These are phyloP conservation scores for Suillus luteus DNA, from an alignment of 768 basidiomycete genomes.

Conservation along the genomic window DNA sequence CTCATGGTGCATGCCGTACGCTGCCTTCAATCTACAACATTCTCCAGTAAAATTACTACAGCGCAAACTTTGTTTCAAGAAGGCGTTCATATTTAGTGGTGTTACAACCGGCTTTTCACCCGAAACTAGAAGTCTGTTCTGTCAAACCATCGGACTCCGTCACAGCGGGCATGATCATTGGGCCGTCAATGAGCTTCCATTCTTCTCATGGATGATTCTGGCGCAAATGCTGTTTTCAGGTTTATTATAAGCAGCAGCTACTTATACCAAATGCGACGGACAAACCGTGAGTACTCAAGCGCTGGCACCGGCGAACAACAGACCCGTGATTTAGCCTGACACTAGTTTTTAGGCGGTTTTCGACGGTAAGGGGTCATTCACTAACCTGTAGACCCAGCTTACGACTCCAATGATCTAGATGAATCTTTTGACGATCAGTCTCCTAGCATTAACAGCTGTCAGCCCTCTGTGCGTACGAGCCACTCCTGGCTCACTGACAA, in stretches of 20 bases:
- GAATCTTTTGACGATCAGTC: background rate
- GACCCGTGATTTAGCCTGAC: background rate
- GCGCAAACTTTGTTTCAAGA: background rate
- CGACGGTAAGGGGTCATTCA: background rate
- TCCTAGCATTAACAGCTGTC: background rate
- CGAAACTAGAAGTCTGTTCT: background rate
- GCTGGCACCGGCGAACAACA: background rate
- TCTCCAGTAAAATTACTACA: background rate
- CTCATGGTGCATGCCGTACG: background rate
- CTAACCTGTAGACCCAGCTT: background rate
- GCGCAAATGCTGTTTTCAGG: conserved; percentile 1
- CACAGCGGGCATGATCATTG: background rate
- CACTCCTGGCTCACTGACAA: background rate
- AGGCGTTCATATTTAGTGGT: background rate
- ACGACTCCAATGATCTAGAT: background rate
- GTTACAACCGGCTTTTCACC: background rate
- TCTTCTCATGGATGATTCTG: background rate
- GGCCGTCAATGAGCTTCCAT: background rate
- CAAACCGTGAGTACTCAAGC: background rate
- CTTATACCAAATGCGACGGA: background rate
- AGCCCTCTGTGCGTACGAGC: background rate
- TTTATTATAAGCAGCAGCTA: conserved; percentile 4
- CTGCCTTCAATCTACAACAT: background rate
- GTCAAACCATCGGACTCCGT: background rate
- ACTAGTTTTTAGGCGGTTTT: background rate